Evolutionary conservation across 192 early-diverging fungal species (phyloP).

Genomic region (Funneliformis geosporum): DNA sequence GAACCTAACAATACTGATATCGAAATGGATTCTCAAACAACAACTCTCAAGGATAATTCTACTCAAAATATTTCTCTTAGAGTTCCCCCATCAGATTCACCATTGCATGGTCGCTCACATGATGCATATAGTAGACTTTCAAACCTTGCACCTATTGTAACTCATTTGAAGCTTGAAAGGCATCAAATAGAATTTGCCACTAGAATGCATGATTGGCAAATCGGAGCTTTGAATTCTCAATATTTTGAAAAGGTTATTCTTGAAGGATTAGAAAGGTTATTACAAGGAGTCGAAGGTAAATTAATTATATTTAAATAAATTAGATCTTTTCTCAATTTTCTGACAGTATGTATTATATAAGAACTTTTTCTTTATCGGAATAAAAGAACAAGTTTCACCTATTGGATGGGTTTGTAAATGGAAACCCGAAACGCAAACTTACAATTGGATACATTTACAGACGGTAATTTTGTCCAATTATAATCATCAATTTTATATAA

Average conservation of each 20-base stretch:
- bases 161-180: slow-evolving; percentile 17
- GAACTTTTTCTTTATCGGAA: not conserved
- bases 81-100: not conserved
- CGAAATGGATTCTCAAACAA: not conserved
- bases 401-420: slow-evolving; percentile 13
- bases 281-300: slow-evolving; percentile 4
- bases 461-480: not conserved
- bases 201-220: slow-evolving; percentile 25
- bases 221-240: slow-evolving; percentile 1
- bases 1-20: not conserved
- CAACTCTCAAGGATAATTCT: not conserved
- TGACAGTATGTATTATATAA: not conserved
- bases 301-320: not conserved
- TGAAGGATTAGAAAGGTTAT: slow-evolving; percentile 8
- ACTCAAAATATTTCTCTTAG: not conserved
- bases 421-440: slow-evolving; percentile 1
- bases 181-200: slow-evolving; percentile 26
- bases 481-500: not conserved
- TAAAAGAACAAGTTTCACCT: slow-evolving; percentile 14
- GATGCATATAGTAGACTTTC: not conserved
- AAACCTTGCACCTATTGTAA: slow-evolving; percentile 5
- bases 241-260: slow-evolving; percentile 25
- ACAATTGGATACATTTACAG: slow-evolving; percentile 12
- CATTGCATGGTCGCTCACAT: not conserved
- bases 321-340: not conserved